Evolutionary conservation across 176 grass and related monocot species (phyloP).

Genomic region (Carex parvula): DNA sequence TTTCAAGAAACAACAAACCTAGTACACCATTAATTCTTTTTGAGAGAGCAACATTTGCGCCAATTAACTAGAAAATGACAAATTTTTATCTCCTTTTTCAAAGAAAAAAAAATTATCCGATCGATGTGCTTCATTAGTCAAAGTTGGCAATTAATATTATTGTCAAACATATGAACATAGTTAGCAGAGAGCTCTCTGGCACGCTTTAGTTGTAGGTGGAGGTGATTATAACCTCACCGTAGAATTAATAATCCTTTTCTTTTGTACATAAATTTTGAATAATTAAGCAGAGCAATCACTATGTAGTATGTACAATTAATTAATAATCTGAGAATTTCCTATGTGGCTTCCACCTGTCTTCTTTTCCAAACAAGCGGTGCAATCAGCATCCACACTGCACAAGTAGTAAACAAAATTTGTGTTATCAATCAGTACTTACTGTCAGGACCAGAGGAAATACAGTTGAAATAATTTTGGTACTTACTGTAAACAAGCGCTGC

Average conservation of each 20-base stretch:
- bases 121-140: too few relatives aligned
- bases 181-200: neutral
- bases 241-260: neutral
- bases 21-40: too few relatives aligned
- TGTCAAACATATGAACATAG: too few relatives aligned
- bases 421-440: too few relatives aligned
- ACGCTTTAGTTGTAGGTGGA: neutral
- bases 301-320: neutral
- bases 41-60: too few relatives aligned
- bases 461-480: neutral
- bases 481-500: conserved; percentile 78
- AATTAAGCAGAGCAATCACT: neutral
- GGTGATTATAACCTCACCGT: neutral
- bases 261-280: neutral
- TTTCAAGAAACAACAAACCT: too few relatives aligned
- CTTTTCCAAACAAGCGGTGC: conserved; percentile 59
- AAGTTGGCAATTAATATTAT: too few relatives aligned
- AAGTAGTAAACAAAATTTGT: neutral
- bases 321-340: conserved; percentile 3
- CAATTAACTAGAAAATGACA: too few relatives aligned
- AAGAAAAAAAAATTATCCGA: too few relatives aligned
- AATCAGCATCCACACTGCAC: conserved; percentile 64
- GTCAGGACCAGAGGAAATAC: neutral
- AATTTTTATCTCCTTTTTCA: too few relatives aligned
- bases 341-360: conserved; percentile 38